Base-by-base conservation (phyloP, 2,329 filamentous ascomycete species). In the Aspergillus fumigatiaffinis region DNA sequence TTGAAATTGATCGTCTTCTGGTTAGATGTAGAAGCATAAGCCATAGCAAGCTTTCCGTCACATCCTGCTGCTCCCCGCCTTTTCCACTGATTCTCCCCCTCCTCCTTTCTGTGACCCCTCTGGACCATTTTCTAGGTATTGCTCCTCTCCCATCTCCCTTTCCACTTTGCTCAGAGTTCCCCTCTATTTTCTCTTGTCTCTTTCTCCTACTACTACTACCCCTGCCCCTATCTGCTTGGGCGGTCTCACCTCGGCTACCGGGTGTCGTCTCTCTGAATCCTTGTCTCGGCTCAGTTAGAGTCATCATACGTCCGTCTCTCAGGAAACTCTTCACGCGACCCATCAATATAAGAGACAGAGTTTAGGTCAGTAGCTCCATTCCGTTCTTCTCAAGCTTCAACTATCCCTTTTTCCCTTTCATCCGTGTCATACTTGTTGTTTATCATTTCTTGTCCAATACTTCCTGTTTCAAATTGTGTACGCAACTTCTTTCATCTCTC, bases 61-160 rank as follows among this genome's bases (percentile, higher is more conserved):
- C 41, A 42, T 51, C 50, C 54, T 56, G 25, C 51, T 56, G 25
- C 55, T 52, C 55, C 56, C 52, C 54, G 50, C 57, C 57, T 56
- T 60, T 56, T 52, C n/a, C 32, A 50, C 50, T 38, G 32, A 38
- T 38, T 46, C 50, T 46, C 50, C 47, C 44, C 26, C 52, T 35
- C 51, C 53, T 47, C 55, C 55, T 51, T 57, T 54, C 55, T 54
- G 35, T 51, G 55, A 55, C 44, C 54, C 56, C 56, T 64, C 58
- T 51, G 41, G 52, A 59, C 53, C 55, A 55, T 57, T 54, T 38
- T 21, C 57, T 55, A 42, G 32, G 32, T 53, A 42, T 52, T 51
- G 26, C 38, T 35, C 42, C 32, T 28, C 32, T 50, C 35, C 49
- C 50, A 35, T 53, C 46, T 29, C 46, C 52, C 35, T 42, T 55